Evolutionary conservation across 352 stramenopile species (phyloP).

Genomic region (Thraustochytrium striatum): DNA sequence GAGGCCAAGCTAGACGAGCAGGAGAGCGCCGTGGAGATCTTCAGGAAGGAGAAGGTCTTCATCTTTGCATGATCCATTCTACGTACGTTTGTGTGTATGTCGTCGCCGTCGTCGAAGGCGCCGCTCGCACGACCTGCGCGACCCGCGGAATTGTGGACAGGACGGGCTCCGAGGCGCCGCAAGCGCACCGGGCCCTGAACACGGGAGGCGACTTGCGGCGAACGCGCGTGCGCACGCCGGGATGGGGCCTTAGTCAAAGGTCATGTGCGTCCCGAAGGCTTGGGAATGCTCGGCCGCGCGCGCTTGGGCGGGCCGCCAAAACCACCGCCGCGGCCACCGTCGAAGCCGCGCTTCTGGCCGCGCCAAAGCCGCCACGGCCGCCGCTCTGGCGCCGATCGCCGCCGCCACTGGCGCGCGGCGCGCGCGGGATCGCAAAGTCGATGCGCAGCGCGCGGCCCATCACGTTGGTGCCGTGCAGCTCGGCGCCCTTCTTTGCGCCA

Average conservation of each 20-base stretch:
- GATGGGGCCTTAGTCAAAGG: constrained; percentile 48
- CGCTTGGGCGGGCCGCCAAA: constrained; percentile 57
- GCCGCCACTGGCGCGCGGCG: constrained; percentile 50
- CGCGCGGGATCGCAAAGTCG: constrained; percentile 81
- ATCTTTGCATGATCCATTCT: no score
- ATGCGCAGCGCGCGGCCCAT: constrained; percentile 86
- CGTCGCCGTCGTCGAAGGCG: no score
- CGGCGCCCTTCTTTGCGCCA: constrained; percentile 80
- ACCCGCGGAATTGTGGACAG: no score
- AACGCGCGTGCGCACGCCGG: no score
- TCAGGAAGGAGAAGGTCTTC: constrained; percentile 73
- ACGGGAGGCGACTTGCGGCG: no score
- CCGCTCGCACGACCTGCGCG: no score
- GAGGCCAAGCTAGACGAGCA: constrained; percentile 73
- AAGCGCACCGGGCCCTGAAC: no score
- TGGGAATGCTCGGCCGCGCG: neutral
- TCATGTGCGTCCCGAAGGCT: constrained; percentile 4
- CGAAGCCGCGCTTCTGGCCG: constrained; percentile 56
- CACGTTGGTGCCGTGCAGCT: constrained; percentile 84
- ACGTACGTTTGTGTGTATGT: no score
- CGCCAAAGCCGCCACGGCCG: constrained; percentile 59
- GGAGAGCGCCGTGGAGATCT: constrained; percentile 77
- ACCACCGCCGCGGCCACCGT: constrained; percentile 61
- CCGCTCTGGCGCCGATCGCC: constrained; percentile 60
- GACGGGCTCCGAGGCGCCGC: no score